Evolutionary conservation across 116 monocot species (phyloP).

Genomic region (Posidonia oceanica): DNA sequence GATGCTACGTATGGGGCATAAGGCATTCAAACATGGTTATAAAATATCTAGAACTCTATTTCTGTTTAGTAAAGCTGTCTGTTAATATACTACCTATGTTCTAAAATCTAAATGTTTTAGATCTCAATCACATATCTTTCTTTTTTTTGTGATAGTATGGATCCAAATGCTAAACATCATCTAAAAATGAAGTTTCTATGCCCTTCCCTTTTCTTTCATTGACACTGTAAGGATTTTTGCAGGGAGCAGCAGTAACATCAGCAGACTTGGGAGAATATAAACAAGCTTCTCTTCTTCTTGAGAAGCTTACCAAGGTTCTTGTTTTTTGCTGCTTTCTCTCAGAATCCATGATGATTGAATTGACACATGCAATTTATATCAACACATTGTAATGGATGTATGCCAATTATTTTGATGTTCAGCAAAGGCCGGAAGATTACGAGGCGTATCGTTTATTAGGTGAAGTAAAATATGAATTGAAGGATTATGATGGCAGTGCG

Average conservation of each 20-base stretch:
- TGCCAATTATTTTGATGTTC: slow-evolving; percentile 7
- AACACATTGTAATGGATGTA: not conserved
- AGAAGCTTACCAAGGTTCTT: slow-evolving; percentile 63
- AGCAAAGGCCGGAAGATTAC: slow-evolving; percentile 57
- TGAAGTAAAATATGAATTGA: slow-evolving; percentile 75
- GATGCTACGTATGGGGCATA: too few species aligned
- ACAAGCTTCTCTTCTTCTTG: slow-evolving; percentile 55
- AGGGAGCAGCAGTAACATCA: slow-evolving; percentile 79
- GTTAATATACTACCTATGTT: too few species aligned
- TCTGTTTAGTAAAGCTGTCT: too few species aligned
- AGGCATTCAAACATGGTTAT: too few species aligned
- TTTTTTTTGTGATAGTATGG: too few species aligned
- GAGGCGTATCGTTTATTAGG: slow-evolving; percentile 75
- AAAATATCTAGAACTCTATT: too few species aligned
- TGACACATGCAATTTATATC: not conserved
- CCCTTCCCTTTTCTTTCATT: too few species aligned
- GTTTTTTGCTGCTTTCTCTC: not conserved
- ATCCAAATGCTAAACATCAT: too few species aligned
- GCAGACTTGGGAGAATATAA: slow-evolving; percentile 74
- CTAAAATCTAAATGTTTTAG: too few species aligned
- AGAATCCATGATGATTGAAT: not conserved
- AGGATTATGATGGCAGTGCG: slow-evolving; percentile 83
- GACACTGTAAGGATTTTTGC: slow-evolving; percentile 1
- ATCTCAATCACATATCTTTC: too few species aligned
- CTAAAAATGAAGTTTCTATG: too few species aligned